These are phyloP conservation scores for Colletotrichum agaves DNA, from an alignment of 2,329 filamentous ascomycete species.

Conservation along the genomic window DNA sequence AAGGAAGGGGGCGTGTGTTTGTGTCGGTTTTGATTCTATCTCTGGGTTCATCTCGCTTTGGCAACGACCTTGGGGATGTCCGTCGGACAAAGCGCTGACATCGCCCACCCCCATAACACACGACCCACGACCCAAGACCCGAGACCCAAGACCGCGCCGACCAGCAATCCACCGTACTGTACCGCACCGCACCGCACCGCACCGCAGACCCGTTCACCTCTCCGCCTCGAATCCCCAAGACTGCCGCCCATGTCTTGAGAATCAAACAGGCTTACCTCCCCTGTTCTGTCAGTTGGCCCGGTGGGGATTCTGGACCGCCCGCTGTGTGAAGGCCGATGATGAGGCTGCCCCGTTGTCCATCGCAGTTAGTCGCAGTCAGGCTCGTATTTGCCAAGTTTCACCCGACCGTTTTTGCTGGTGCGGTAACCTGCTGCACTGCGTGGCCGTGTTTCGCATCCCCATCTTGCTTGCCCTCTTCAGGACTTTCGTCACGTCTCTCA, in stretches of 20 bases:
- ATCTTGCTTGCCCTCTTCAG: constrained; percentile 27
- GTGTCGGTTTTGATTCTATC: constrained; percentile 31
- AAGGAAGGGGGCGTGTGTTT: constrained; percentile 27
- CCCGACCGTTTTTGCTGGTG: constrained; percentile 28
- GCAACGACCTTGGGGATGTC: constrained; percentile 39
- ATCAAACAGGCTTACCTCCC: constrained; percentile 21
- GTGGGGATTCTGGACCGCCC: constrained; percentile 18
- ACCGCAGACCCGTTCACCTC: constrained; percentile 1
- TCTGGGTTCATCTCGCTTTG: constrained; percentile 35
- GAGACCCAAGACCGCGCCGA: not conserved
- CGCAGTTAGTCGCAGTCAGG: not conserved
- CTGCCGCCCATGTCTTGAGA: not conserved
- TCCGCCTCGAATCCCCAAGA: not conserved
- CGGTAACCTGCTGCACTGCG: constrained; percentile 17
- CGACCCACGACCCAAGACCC: not conserved
- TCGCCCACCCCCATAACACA: constrained; percentile 27
- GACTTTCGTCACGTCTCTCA: not conserved
- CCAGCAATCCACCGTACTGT: constrained; percentile 7
- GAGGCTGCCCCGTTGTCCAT: not conserved
- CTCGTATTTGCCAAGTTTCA: constrained; percentile 36
- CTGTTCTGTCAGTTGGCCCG: not conserved
- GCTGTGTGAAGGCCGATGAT: constrained; percentile 20
- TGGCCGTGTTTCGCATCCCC: constrained; percentile 33
- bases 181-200: not conserved
- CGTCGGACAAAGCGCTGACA: constrained; percentile 39